A percentile compares a stretch with the other conserved stretches of the same genome.
Conservation (phyloP, 768 basidiomycete genomes). For the Russula emetica region DNA sequence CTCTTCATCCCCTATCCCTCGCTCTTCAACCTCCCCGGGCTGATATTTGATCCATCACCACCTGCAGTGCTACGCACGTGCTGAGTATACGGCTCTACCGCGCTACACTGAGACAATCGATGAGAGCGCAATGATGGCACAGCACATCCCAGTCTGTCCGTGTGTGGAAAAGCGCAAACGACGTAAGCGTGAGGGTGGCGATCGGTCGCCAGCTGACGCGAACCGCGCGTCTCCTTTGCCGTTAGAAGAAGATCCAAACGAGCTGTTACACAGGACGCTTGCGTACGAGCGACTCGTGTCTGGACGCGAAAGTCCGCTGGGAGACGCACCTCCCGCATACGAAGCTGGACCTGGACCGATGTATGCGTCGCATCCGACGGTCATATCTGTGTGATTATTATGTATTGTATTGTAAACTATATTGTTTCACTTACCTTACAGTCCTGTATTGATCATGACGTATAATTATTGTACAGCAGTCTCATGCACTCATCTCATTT, state of each 20-base stretch:
- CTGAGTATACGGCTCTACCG: conserved; percentile 13
- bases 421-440: neutral
- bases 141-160: conserved; percentile 4
- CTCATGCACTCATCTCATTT: neutral
- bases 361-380: neutral
- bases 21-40: too few relatives aligned
- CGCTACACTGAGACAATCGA: conserved; percentile 22
- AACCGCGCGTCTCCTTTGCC: neutral
- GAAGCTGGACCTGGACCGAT: conserved; percentile 28
- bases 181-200: neutral
- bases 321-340: conserved; percentile 86
- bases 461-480: neutral
- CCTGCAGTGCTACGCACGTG: conserved; percentile 18
- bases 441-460: neutral
- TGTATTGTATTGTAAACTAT: neutral
- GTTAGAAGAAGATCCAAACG: conserved; percentile 33
- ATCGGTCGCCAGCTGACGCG: neutral
- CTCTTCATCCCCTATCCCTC: neutral
- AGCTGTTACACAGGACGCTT: conserved; percentile 41
- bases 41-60: neutral
- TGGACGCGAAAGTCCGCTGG: conserved; percentile 74
- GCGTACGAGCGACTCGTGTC: conserved; percentile 73
- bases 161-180: conserved; percentile 5
- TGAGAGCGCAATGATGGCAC: neutral
- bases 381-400: conserved; percentile 5